Evolutionary conservation across 2,329 filamentous ascomycete genomes (phyloP).

Genomic region (Leptosphaerulina australis): DNA sequence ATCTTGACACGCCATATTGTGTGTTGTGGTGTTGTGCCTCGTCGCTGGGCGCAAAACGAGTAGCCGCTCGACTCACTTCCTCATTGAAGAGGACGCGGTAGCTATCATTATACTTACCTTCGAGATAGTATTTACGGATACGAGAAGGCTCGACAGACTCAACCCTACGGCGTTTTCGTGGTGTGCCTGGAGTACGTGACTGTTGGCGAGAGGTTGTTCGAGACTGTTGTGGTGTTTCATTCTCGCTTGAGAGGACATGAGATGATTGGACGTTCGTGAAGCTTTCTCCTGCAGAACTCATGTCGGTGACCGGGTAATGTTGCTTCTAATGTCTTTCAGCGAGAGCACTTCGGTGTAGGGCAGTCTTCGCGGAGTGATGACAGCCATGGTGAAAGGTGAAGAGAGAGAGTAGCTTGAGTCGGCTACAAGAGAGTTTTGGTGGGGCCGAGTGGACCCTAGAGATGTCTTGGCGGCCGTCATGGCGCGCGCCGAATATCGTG

Average conservation of each 20-base stretch:
- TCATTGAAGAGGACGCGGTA: conserved; percentile 47
- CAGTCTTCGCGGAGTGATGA: background rate
- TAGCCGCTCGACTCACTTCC: conserved; percentile 27
- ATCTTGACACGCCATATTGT: conserved; percentile 72
- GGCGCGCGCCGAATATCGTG: conserved; percentile 4
- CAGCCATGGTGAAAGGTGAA: conserved; percentile 24
- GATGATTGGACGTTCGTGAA: too few relatives aligned
- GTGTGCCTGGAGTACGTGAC: conserved; percentile 19
- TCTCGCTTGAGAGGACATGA: conserved; percentile 6
- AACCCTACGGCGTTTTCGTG: conserved; percentile 36
- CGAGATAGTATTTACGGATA: conserved; percentile 36
- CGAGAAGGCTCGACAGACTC: conserved; percentile 24
- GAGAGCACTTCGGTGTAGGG: background rate
- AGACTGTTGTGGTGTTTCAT: conserved; percentile 1
- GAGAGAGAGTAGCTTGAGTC: background rate
- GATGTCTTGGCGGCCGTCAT: conserved; percentile 19
- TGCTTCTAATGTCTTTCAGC: background rate
- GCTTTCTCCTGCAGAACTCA: conserved; percentile 30
- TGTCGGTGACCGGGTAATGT: background rate
- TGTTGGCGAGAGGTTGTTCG: conserved; percentile 18
- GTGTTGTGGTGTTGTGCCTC: conserved; percentile 43
- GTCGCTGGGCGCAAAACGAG: conserved; percentile 22
- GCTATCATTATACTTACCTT: conserved; percentile 55
- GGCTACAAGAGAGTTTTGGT: conserved; percentile 6
- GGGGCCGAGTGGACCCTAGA: conserved; percentile 12